Evolutionary conservation across 208 protist genomes (phyloP).

Genomic region (Tritrichomonas musculus): DNA sequence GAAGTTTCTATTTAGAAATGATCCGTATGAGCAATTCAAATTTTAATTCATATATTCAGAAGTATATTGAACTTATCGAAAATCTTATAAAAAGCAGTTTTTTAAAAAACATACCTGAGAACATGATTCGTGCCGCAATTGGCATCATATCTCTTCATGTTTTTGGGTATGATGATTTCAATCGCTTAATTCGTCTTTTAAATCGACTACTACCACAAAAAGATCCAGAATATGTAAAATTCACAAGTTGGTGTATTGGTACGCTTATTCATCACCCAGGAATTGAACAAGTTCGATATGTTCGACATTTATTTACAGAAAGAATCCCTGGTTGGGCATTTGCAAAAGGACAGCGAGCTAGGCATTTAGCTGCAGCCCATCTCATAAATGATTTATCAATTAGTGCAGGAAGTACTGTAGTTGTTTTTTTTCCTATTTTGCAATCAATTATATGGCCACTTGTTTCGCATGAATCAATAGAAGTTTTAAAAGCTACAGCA

Average conservation of each 20-base stretch:
- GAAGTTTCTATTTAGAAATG: not conserved
- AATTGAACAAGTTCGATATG: not conserved
- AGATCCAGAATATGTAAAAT: not conserved
- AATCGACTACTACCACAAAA: not conserved
- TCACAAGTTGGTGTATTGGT: constrained; percentile 18
- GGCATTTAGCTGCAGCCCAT: not conserved
- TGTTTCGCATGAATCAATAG: not conserved
- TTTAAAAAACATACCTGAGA: not conserved
- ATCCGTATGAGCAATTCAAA: not conserved
- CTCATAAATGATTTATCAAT: not conserved
- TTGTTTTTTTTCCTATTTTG: not conserved
- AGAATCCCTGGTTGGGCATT: not conserved
- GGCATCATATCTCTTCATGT: not conserved
- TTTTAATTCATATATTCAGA: not conserved
- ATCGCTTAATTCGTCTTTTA: not conserved
- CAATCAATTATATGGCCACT: not conserved
- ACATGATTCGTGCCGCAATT: not conserved
- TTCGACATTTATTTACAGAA: not conserved
- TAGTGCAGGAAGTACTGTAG: not conserved
- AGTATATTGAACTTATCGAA: not conserved
- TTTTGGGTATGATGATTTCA: not conserved
- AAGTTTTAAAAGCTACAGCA: not conserved
- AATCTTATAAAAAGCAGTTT: not conserved
- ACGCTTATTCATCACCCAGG: not conserved
- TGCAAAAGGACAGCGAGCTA: not conserved